Percentiles rank a stretch among this genome's conserved stretches.
Conservation (phyloP, 2,329 filamentous ascomycete species). For the Botrytis hyacinthi region DNA sequence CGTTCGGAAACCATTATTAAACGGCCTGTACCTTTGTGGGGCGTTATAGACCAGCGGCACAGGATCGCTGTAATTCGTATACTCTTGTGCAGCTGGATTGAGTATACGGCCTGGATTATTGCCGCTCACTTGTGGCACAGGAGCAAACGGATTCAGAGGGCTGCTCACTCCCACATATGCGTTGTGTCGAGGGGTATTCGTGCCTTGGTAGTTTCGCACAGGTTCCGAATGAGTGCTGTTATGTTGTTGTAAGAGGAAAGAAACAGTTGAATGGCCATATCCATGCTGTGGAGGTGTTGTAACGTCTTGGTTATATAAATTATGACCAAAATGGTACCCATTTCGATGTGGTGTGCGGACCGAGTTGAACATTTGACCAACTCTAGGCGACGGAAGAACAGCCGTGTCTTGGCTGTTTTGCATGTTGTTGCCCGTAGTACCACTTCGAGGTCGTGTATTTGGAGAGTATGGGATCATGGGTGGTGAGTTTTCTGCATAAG, state of each 20-base stretch:
- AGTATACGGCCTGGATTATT: too few species aligned
- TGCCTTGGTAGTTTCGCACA: neutral
- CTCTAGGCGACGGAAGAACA: neutral
- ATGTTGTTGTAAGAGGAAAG: accelerated
- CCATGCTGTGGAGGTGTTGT: neutral
- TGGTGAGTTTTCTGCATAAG: too few species aligned
- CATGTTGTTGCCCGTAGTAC: neutral
- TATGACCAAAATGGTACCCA: neutral
- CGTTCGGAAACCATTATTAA: neutral
- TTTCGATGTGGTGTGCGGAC: neutral
- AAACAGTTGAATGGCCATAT: accelerated
- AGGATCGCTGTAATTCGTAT: neutral
- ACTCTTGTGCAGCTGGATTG: neutral
- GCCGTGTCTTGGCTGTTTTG: neutral
- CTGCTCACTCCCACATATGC: neutral
- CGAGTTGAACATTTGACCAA: neutral
- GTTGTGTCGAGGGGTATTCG: neutral
- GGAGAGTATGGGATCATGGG: too few species aligned
- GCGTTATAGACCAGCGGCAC: accelerated
- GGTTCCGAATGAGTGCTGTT: neutral
- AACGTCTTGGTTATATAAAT: neutral
- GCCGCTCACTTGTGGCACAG: neutral
- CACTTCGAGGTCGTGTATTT: too few species aligned
- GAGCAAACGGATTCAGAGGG: neutral
- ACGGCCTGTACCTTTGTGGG: neutral